phyloP scores from a whole-genome alignment of 1,284 basidiomycete species.

The Cutaneotrichosporon sp. region DNA sequence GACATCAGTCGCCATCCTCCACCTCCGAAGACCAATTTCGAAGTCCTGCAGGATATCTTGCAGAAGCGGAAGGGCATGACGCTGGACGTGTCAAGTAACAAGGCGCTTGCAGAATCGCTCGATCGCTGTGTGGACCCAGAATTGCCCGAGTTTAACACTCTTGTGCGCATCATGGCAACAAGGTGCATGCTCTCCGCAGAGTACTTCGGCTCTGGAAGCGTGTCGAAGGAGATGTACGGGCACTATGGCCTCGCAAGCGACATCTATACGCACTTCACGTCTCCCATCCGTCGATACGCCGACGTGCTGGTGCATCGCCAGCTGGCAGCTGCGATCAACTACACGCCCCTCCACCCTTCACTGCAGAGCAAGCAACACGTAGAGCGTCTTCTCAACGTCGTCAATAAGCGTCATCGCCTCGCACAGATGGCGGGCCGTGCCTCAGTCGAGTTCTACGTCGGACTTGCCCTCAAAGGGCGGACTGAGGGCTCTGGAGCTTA shows the following conservation, averaged over 20 bases:
- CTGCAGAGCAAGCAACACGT: conserved; percentile 86
- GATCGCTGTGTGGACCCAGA: conserved; percentile 80
- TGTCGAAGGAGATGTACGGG: conserved; percentile 84
- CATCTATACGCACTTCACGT: conserved; percentile 98
- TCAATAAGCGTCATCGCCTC: conserved; percentile 89
- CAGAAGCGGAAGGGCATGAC: conserved; percentile 75
- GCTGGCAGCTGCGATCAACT: conserved; percentile 82
- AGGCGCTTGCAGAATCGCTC: conserved; percentile 81
- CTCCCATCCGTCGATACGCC: conserved; percentile 89
- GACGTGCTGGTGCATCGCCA: conserved; percentile 95
- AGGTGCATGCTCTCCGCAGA: conserved; percentile 98
- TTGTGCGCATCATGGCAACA: conserved; percentile 98
- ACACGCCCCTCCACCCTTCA: conserved; percentile 74
- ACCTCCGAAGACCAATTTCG: conserved; percentile 90
- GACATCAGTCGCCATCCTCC: conserved; percentile 75
- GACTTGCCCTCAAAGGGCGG: conserved; percentile 75
- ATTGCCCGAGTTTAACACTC: conserved; percentile 88
- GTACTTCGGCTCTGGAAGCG: conserved; percentile 95
- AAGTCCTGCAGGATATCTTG: conserved; percentile 90
- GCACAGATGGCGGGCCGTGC: conserved; percentile 96
- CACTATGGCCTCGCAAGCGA: conserved; percentile 95
- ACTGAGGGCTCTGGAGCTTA: conserved; percentile 49
- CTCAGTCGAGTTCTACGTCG: conserved; percentile 96
- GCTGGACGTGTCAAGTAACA: conserved; percentile 89
- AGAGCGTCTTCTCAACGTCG: conserved; percentile 74